A percentile compares a stretch with the other conserved stretches of the same genome.
phyloP scores from a whole-genome alignment of 208 protist species.

The Trypanosoma avium region DNA sequence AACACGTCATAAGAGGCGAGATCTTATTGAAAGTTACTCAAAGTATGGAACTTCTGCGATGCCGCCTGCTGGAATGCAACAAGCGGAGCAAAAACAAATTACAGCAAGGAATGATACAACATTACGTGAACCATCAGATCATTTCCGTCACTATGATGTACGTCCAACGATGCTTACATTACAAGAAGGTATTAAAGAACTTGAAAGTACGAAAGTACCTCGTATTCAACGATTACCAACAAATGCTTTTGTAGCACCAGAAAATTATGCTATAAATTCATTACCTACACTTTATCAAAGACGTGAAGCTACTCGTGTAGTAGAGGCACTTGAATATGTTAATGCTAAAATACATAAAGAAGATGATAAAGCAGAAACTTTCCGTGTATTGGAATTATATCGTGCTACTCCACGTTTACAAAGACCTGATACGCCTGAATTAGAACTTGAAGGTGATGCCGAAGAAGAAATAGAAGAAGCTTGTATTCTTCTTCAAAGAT shows the following conservation, averaged over 20 bases:
- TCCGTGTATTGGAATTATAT: conserved; percentile 81
- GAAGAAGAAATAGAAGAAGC: conserved; percentile 84
- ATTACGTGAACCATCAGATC: not conserved
- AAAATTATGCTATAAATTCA: conserved; percentile 62
- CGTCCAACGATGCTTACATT: conserved; percentile 72
- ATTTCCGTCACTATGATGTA: conserved; percentile 74
- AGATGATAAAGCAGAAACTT: conserved; percentile 23
- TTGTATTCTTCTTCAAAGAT: conserved; percentile 85
- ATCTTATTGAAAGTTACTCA: conserved; percentile 50
- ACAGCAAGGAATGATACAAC: not conserved
- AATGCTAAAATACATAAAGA: conserved; percentile 56
- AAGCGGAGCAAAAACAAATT: too few species aligned
- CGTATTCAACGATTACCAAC: conserved; percentile 46
- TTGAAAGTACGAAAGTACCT: conserved; percentile 52
- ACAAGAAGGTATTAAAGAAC: conserved; percentile 50
- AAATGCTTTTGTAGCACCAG: conserved; percentile 57
- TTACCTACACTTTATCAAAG: conserved; percentile 82
- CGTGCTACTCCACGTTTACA: conserved; percentile 85
- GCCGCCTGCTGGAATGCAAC: too few species aligned
- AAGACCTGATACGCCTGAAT: conserved; percentile 87
- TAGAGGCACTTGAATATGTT: conserved; percentile 81
- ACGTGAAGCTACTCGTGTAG: conserved; percentile 74
- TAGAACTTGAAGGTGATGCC: conserved; percentile 82
- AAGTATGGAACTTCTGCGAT: conserved; percentile 32
- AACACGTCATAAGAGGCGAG: conserved; percentile 11